Conservation (phyloP, 2,329 filamentous ascomycete genomes). For the Ascosphaera apis region DNA sequence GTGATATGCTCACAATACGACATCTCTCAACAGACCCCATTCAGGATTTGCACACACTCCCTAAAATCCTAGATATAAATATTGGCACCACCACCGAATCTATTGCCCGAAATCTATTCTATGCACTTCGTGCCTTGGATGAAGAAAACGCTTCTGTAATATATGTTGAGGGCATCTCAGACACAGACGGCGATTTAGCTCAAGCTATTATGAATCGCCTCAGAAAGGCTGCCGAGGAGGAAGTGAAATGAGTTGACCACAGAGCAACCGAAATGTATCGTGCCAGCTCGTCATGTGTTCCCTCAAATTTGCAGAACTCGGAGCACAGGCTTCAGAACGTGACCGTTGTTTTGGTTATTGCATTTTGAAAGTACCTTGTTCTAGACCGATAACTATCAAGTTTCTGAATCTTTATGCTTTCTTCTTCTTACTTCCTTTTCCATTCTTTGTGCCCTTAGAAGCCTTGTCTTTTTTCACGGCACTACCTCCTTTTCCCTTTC, state of each 20-base stretch:
- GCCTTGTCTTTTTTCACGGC: slow-evolving; percentile 7
- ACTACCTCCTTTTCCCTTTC: slow-evolving; percentile 9
- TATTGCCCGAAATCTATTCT: slow-evolving; percentile 74
- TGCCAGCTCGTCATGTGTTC: too few species aligned
- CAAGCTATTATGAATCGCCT: slow-evolving; percentile 71
- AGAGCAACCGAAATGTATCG: too few species aligned
- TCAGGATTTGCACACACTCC: too few species aligned
- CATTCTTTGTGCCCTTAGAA: slow-evolving; percentile 13
- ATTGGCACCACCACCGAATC: slow-evolving; percentile 47
- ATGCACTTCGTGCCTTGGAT: slow-evolving; percentile 67
- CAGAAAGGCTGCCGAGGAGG: slow-evolving; percentile 46
- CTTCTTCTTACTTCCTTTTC: slow-evolving; percentile 16
- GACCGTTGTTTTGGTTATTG: too few species aligned
- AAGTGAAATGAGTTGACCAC: slow-evolving; percentile 28
- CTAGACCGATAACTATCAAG: neutral
- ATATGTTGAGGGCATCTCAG: slow-evolving; percentile 66
- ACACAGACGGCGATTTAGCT: slow-evolving; percentile 51
- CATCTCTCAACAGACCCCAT: too few species aligned
- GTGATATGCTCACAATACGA: too few species aligned
- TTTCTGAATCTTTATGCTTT: slow-evolving; percentile 10
- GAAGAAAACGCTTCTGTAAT: slow-evolving; percentile 57
- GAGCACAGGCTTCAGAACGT: too few species aligned
- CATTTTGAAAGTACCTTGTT: neutral
- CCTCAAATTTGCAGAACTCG: too few species aligned
- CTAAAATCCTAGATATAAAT: slow-evolving; percentile 44